Evolutionary conservation across 495 filamentous ascomycete species (phyloP), one percentile per base, ranked within the genome.

Genomic region (Daldinia caldariorum): DNA sequence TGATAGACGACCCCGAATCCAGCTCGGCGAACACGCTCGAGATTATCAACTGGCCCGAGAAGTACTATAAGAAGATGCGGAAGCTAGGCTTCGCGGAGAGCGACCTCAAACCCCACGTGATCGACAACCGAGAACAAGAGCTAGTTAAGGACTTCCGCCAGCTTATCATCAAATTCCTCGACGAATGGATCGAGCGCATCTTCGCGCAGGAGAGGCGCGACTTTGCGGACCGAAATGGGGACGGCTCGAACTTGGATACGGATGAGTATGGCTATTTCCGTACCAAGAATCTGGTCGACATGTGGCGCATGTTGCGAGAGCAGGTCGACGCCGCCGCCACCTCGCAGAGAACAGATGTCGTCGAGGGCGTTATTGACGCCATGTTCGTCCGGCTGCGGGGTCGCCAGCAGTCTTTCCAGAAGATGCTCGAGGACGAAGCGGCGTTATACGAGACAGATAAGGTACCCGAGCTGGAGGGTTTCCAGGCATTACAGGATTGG

Each of bases 221-320:
- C 58, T 94, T 99, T 77, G 83, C 88, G 51, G 88, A 91, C 34
- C 87, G 94, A 29, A 89, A 86, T 59, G 87, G 91, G 29, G 90
- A 92, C 63, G 84, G 84, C 14, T 84, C 82, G 57, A 89, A 92
- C 66, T 83, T 97, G 57, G 93, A 97, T 74, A 90, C 88, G 61
- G 92, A 96, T 77, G 88, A 92, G 66, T 90, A 94, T 73, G 92
- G 91, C 60, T 90, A 89, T 72, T 94, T 97, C 85, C 91, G 93
- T 26, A 97, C 93, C 41, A 91, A 91, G 79, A 95, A 92, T 31
- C 82, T 97, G 61, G 90, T 91, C 63, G 93, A 97, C 71, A 91
- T 98, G 89, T 99, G 96, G 93, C 90, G 92, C 47, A 98, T 99
- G 95, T 83, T 99, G 53, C 88, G 92, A 54, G 94, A 98, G 75